A percentile compares a stretch with the other conserved stretches of the same genome.
These are phyloP conservation scores for Macaranga tanarius DNA, from an alignment of 441 rosid species.

Conservation along the genomic window DNA sequence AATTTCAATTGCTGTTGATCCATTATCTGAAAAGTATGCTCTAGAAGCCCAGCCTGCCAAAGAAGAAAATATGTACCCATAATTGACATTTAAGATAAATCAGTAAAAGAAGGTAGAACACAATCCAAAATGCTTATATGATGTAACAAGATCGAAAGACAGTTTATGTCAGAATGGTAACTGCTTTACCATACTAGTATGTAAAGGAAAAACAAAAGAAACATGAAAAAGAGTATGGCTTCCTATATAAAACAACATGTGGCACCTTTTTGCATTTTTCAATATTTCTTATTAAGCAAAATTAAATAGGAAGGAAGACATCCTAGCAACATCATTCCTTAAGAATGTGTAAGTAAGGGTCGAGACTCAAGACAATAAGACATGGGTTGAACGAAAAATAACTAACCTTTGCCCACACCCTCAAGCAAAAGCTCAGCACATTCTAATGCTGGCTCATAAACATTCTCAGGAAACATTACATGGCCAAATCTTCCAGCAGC, in stretches of 20 bases:
- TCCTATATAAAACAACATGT: neutral
- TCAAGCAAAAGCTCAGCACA: constrained; percentile 86
- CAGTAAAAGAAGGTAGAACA: neutral
- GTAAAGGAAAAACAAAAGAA: constrained; percentile 2
- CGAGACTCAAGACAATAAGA: neutral
- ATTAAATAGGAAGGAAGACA: neutral
- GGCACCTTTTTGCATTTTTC: neutral
- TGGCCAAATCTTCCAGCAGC: constrained; percentile 96
- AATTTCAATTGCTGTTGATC: constrained; percentile 93
- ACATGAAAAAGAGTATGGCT: neutral
- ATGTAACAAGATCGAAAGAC: constrained; percentile 6
- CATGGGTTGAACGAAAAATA: neutral
- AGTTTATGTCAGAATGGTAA: neutral
- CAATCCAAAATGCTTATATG: neutral
- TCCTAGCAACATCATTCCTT: neutral
- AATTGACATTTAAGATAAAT: neutral
- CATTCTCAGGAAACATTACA: constrained; percentile 98
- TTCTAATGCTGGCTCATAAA: constrained; percentile 84
- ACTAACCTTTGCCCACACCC: constrained; percentile 86
- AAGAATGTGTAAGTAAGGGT: neutral
- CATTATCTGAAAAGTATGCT: constrained; percentile 82
- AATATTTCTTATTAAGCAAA: neutral
- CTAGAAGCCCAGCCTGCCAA: constrained; percentile 93
- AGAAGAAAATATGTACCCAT: constrained; percentile 19
- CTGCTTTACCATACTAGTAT: neutral